Conservation (phyloP, 495 filamentous ascomycete species). For the Penicillium canariense region DNA sequence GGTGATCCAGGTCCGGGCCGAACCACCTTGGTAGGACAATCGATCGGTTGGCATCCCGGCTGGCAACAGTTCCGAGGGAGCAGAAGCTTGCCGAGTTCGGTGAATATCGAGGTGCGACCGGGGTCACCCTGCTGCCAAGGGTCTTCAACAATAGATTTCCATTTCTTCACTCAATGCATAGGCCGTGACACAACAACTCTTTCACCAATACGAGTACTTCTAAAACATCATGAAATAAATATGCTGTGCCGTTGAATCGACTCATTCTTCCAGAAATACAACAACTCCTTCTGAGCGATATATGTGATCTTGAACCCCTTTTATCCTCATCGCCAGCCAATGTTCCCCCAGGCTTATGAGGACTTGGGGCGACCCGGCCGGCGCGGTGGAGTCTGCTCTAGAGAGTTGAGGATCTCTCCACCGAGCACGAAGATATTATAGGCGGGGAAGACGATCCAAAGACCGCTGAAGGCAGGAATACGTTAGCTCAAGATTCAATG, state of each 20-base stretch:
- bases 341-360: slow-evolving; percentile 17
- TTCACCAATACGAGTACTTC: neutral
- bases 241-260: neutral
- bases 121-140: slow-evolving; percentile 1
- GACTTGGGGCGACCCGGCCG: slow-evolving; percentile 35
- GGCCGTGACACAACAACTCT: neutral
- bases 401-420: slow-evolving; percentile 64
- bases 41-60: slow-evolving; percentile 7
- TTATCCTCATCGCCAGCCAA: neutral
- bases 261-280: neutral
- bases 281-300: neutral
- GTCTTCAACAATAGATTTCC: neutral
- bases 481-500: slow-evolving; percentile 8
- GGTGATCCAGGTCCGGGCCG: slow-evolving; percentile 10
- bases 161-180: neutral
- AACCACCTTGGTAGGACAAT: slow-evolving; percentile 5
- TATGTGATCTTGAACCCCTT: neutral
- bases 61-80: neutral
- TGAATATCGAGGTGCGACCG: neutral
- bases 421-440: slow-evolving; percentile 71
- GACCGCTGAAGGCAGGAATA: slow-evolving; percentile 50
- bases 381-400: slow-evolving; percentile 50
- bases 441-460: slow-evolving; percentile 71
- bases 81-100: neutral
- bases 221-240: neutral